Evolutionary conservation across 495 filamentous ascomycete species (phyloP).

Genomic region (Neurospora sublineolata): DNA sequence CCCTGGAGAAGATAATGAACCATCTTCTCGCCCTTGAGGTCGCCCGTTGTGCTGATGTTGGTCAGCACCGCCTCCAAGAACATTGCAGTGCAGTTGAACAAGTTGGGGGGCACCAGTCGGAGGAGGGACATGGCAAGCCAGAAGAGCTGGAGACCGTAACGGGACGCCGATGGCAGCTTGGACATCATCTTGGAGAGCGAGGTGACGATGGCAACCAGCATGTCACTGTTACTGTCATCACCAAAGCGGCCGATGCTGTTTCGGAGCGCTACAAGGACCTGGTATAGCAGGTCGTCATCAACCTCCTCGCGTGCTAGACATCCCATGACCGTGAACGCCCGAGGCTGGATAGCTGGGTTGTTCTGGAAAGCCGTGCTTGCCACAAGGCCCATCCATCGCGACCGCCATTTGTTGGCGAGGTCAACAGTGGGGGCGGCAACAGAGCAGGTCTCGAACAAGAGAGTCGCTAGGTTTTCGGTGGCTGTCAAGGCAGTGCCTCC

Average conservation of each 20-base stretch:
- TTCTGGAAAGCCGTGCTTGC: slow-evolving; percentile 61
- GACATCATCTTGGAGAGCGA: slow-evolving; percentile 58
- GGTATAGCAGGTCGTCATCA: slow-evolving; percentile 57
- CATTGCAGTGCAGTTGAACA: slow-evolving; percentile 51
- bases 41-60: slow-evolving; percentile 45
- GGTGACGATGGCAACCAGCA: slow-evolving; percentile 54
- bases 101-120: slow-evolving; percentile 43
- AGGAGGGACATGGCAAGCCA: slow-evolving; percentile 57
- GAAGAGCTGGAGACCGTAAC: slow-evolving; percentile 56
- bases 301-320: slow-evolving; percentile 56
- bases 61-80: slow-evolving; percentile 51
- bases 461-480: slow-evolving; percentile 41
- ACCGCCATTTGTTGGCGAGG: slow-evolving; percentile 56
- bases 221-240: slow-evolving; percentile 48
- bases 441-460: slow-evolving; percentile 49
- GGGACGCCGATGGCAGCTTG: slow-evolving; percentile 49
- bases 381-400: slow-evolving; percentile 59
- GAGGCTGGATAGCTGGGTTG: slow-evolving; percentile 55
- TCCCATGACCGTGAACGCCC: slow-evolving; percentile 58
- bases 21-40: slow-evolving; percentile 47
- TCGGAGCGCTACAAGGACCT: slow-evolving; percentile 52
- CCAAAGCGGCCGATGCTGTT: slow-evolving; percentile 47
- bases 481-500: slow-evolving; percentile 33
- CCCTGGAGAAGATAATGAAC: slow-evolving; percentile 46
- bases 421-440: slow-evolving; percentile 51